Percentiles rank a stretch among this genome's conserved stretches.
Conservation (phyloP, 441 rosid species). For the Dalechampia spathulata region DNA sequence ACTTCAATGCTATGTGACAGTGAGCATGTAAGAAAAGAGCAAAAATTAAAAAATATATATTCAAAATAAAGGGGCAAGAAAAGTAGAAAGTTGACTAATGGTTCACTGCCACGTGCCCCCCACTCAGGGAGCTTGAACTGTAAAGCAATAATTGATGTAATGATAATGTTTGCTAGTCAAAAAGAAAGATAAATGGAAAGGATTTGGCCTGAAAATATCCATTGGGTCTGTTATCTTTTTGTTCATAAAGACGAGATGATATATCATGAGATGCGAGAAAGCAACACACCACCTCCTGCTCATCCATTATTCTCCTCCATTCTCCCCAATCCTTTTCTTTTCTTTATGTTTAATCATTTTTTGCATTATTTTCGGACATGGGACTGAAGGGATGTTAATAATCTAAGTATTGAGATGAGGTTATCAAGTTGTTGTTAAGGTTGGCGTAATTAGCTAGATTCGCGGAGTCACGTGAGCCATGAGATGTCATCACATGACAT, state of each 20-base stretch:
- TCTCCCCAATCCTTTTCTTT: too few species aligned
- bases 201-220: background rate
- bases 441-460: constrained; percentile 1
- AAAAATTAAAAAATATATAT: too few species aligned
- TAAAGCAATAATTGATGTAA: constrained; percentile 18
- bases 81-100: background rate
- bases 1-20: constrained; percentile 12
- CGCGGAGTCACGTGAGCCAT: constrained; percentile 10
- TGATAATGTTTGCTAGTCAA: constrained; percentile 10
- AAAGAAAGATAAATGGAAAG: background rate
- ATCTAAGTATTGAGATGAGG: too few species aligned
- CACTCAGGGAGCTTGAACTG: constrained; percentile 2
- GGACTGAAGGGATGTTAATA: too few species aligned
- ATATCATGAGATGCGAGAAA: too few species aligned
- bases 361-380: too few species aligned
- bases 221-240: background rate
- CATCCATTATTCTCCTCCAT: too few species aligned
- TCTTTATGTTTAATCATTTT: too few species aligned
- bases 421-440: background rate
- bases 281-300: too few species aligned
- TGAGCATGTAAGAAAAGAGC: background rate
- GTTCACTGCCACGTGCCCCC: background rate
- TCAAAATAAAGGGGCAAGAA: background rate
- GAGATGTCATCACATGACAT: too few species aligned
- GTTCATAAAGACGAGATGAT: background rate